These are phyloP conservation scores for Blastobotrys aristatus DNA, from an alignment of 1,139 yeast genomes.

Conservation along the genomic window DNA sequence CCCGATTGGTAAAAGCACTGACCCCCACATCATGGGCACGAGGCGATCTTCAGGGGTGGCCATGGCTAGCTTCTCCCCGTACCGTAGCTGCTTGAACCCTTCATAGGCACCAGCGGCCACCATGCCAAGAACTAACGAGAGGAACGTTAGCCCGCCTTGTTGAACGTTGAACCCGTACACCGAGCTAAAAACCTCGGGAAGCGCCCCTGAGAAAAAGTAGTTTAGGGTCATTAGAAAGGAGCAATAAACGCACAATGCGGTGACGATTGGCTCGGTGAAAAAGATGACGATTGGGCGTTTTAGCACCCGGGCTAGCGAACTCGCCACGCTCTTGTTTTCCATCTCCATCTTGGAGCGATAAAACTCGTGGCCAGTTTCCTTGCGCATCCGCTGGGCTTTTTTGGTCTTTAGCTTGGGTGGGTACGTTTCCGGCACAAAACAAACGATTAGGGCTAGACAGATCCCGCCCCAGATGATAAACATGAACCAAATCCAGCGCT, in stretches of 20 bases:
- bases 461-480: constrained; percentile 55
- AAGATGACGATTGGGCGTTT: constrained; percentile 8
- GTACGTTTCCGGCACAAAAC: constrained; percentile 63
- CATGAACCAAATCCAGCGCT: constrained; percentile 53
- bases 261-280: constrained; percentile 4
- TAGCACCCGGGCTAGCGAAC: constrained; percentile 55
- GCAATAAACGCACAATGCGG: constrained; percentile 33
- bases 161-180: constrained; percentile 42
- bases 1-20: constrained; percentile 57
- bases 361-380: constrained; percentile 33
- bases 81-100: constrained; percentile 56
- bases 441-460: constrained; percentile 37
- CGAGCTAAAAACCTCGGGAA: constrained; percentile 49
- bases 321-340: constrained; percentile 25
- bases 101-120: constrained; percentile 28
- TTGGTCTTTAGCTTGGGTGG: constrained; percentile 55
- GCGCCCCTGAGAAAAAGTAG: constrained; percentile 58
- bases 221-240: constrained; percentile 50
- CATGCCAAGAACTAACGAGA: constrained; percentile 32
- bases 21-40: constrained; percentile 44
- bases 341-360: neutral
- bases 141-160: constrained; percentile 9
- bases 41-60: constrained; percentile 58
- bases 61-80: constrained; percentile 56
- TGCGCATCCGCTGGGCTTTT: constrained; percentile 55